Evolutionary conservation across 352 stramenopile species (phyloP).

Genomic region (Phytophthora pini): DNA sequence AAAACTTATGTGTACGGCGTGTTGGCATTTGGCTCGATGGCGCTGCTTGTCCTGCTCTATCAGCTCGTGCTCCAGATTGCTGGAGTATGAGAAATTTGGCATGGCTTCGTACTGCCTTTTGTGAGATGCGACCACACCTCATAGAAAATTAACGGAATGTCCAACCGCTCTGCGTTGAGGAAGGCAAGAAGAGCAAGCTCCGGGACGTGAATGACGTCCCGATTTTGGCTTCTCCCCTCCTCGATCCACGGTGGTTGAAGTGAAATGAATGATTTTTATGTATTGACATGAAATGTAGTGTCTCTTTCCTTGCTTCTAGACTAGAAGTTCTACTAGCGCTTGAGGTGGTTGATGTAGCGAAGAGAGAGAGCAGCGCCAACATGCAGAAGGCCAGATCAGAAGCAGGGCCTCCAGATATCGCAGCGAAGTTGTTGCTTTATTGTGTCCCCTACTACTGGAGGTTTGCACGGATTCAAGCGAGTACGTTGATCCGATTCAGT

Average conservation of each 20-base stretch:
- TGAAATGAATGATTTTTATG: conserved; percentile 21
- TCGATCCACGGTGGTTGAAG: conserved; percentile 26
- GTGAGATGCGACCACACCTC: neutral
- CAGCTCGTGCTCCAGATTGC: conserved; percentile 60
- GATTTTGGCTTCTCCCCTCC: conserved; percentile 9
- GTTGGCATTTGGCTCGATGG: conserved; percentile 67
- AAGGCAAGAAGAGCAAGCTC: conserved; percentile 22
- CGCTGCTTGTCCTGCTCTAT: conserved; percentile 66
- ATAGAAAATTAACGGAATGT: conserved; percentile 3
- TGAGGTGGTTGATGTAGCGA: conserved; percentile 56
- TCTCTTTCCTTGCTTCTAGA: neutral
- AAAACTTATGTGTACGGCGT: conserved; percentile 63
- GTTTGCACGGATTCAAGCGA: too few species aligned
- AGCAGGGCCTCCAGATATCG: too few species aligned
- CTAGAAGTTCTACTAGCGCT: conserved; percentile 38
- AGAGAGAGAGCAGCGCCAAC: conserved; percentile 43
- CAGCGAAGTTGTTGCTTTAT: too few species aligned
- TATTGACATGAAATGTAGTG: conserved; percentile 11
- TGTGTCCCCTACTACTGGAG: too few species aligned
- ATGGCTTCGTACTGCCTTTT: neutral
- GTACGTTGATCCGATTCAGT: too few species aligned
- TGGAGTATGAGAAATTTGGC: neutral
- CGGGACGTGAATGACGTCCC: neutral
- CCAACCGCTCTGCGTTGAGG: conserved; percentile 15
- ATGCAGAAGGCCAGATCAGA: conserved; percentile 42